These are phyloP conservation scores for Talaromyces borbonicus DNA, from an alignment of 495 filamentous ascomycete species.

Conservation along the genomic window DNA sequence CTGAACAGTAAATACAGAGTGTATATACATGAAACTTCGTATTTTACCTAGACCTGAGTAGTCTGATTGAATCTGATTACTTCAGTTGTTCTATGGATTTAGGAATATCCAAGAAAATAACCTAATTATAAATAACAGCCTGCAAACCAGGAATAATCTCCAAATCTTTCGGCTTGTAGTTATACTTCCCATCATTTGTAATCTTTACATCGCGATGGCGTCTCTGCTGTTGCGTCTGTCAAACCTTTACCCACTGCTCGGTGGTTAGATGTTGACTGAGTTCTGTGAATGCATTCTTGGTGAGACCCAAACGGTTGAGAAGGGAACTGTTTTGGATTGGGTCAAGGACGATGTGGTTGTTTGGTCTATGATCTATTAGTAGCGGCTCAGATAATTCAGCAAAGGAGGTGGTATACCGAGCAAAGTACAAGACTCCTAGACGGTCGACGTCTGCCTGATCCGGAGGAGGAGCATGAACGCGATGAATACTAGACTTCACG, in stretches of 20 bases:
- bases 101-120: not conserved
- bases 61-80: too few species aligned
- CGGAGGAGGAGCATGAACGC: slow-evolving; percentile 38
- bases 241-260: slow-evolving; percentile 3
- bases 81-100: too few species aligned
- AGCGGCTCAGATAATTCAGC: slow-evolving; percentile 8
- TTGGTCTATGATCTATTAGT: slow-evolving; percentile 14
- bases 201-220: slow-evolving; percentile 32
- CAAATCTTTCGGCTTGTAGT: slow-evolving; percentile 30
- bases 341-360: slow-evolving; percentile 16
- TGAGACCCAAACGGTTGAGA: slow-evolving; percentile 1
- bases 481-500: slow-evolving; percentile 43
- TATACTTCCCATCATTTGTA: slow-evolving; percentile 25
- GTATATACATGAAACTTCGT: too few species aligned
- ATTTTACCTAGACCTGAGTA: too few species aligned
- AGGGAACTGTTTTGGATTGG: slow-evolving; percentile 7
- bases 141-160: slow-evolving; percentile 39
- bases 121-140: slow-evolving; percentile 34
- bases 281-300: slow-evolving; percentile 11
- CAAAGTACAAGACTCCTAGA: slow-evolving; percentile 39
- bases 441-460: slow-evolving; percentile 44
- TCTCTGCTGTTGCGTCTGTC: slow-evolving; percentile 20
- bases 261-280: slow-evolving; percentile 2
- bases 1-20: too few species aligned
- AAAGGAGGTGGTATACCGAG: slow-evolving; percentile 12